Conservation (phyloP, 2,329 filamentous ascomycete species). For the Curvularia sp. region DNA sequence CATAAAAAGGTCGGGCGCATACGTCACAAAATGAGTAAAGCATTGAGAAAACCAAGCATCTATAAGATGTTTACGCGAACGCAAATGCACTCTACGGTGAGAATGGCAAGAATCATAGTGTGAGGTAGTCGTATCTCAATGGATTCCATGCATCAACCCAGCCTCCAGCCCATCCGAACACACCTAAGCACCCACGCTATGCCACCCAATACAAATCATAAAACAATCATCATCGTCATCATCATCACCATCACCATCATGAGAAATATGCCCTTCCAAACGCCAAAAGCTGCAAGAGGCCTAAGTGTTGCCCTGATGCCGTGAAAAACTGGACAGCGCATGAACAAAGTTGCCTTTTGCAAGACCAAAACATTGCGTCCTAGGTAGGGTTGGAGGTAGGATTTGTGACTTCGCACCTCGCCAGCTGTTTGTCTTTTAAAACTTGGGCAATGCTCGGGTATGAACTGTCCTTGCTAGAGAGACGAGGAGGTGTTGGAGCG, state of each 20-base stretch:
- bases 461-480: not conserved
- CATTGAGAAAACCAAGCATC: not conserved
- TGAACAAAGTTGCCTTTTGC: not conserved
- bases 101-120: slow-evolving; percentile 1
- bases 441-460: not conserved
- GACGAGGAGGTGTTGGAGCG: not conserved
- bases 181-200: slow-evolving; percentile 32
- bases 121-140: slow-evolving; percentile 4
- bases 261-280: not conserved
- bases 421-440: not conserved
- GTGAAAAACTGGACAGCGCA: not conserved
- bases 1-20: not conserved
- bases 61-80: not conserved
- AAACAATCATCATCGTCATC: slow-evolving; percentile 5
- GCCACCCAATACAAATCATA: slow-evolving; percentile 23
- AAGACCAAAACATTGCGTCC: not conserved
- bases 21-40: not conserved
- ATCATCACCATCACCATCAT: not conserved
- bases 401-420: not conserved
- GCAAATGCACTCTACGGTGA: not conserved
- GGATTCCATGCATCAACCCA: slow-evolving; percentile 4
- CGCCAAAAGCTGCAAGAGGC: slow-evolving; percentile 1
- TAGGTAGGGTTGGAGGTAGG: slow-evolving; percentile 1
- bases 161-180: not conserved
- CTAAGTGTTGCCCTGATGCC: not conserved